Conservation (phyloP, 345 rosid genomes). For the Hibiscus tridactylites region DNA sequence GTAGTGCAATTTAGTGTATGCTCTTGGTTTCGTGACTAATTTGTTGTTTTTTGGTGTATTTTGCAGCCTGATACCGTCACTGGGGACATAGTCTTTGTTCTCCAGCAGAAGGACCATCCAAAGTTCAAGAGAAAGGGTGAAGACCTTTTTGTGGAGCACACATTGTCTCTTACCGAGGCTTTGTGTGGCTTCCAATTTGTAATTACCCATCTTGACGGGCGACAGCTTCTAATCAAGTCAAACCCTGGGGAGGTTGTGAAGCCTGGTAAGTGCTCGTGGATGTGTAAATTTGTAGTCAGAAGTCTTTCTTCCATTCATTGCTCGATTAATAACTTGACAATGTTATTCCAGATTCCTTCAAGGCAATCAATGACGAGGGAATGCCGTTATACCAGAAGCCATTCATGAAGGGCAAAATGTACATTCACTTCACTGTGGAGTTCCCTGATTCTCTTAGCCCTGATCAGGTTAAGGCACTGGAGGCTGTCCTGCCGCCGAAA, state of each 20-base stretch:
- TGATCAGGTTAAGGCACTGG: slow-evolving; percentile 66
- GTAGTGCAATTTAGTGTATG: background rate
- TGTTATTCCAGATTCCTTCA: slow-evolving; percentile 44
- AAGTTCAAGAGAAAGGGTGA: slow-evolving; percentile 80
- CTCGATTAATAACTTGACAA: background rate
- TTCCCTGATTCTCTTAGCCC: slow-evolving; percentile 70
- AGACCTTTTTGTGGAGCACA: slow-evolving; percentile 76
- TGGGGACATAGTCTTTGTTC: slow-evolving; percentile 76
- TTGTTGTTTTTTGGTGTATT: slow-evolving; percentile 1
- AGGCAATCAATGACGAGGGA: slow-evolving; percentile 85
- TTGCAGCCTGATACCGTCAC: slow-evolving; percentile 84
- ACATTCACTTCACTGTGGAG: slow-evolving; percentile 77
- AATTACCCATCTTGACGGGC: slow-evolving; percentile 68
- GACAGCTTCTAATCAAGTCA: slow-evolving; percentile 83
- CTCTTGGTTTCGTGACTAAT: background rate
- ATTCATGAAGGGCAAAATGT: slow-evolving; percentile 88
- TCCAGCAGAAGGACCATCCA: slow-evolving; percentile 89
- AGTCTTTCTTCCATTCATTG: background rate
- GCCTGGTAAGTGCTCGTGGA: slow-evolving; percentile 44
- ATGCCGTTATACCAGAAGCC: slow-evolving; percentile 74
- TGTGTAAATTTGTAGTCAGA: too few species aligned
- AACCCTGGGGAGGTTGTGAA: slow-evolving; percentile 78
- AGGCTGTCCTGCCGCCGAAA: slow-evolving; percentile 51
- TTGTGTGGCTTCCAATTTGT: slow-evolving; percentile 84
- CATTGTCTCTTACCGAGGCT: slow-evolving; percentile 74